A percentile compares a stretch with the other conserved stretches of the same genome.
Conservation (phyloP, 345 rosid genomes). For the Populus tremula region DNA sequence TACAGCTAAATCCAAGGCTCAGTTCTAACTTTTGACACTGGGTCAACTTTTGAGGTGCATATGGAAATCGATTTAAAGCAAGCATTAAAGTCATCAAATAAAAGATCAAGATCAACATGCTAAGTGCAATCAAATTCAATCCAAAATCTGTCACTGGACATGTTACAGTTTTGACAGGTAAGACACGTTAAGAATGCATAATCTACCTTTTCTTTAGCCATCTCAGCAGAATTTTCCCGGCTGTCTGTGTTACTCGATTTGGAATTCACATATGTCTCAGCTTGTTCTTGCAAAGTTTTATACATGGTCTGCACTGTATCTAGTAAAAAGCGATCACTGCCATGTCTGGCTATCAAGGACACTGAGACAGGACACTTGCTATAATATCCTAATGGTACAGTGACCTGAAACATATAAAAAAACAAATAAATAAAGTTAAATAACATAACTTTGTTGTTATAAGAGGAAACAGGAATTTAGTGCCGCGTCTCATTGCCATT, state of each 20-base stretch:
- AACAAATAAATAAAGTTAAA: background rate
- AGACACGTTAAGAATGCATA: background rate
- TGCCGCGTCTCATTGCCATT: background rate
- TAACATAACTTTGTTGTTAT: background rate
- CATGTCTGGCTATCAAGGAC: slow-evolving; percentile 75
- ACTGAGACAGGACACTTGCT: slow-evolving; percentile 76
- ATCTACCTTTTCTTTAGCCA: slow-evolving; percentile 84
- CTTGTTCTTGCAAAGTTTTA: slow-evolving; percentile 65
- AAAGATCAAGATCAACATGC: background rate
- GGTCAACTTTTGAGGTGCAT: background rate
- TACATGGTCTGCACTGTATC: slow-evolving; percentile 72
- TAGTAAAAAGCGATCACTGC: slow-evolving; percentile 84
- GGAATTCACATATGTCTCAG: slow-evolving; percentile 43
- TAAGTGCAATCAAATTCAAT: background rate
- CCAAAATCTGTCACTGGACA: slow-evolving; percentile 1
- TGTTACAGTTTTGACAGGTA: background rate
- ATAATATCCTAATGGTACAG: slow-evolving; percentile 67
- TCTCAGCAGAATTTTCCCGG: slow-evolving; percentile 64
- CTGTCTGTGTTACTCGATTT: slow-evolving; percentile 44
- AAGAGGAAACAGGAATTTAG: background rate
- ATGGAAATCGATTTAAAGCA: background rate
- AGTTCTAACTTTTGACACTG: background rate
- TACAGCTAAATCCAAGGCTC: background rate
- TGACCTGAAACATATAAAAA: slow-evolving; percentile 48
- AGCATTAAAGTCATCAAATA: background rate